phyloP scores from a whole-genome alignment of 2,329 filamentous ascomycete genomes.

The Diaporthe citri region DNA sequence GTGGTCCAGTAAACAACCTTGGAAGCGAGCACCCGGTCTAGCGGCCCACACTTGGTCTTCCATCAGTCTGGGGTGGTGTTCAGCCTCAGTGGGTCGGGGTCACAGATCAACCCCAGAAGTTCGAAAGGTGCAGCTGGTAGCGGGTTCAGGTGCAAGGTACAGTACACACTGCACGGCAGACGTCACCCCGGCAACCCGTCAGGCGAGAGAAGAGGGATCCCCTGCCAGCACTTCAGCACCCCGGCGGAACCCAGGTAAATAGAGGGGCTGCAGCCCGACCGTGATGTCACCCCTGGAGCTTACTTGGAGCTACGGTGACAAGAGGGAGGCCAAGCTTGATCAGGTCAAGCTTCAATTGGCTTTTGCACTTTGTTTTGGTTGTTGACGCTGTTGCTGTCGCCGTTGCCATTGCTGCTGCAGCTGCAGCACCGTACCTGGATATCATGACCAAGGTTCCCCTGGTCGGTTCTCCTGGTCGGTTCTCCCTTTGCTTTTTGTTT shows the following conservation, averaged over 20 bases:
- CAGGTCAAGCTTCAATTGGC: conserved; percentile 28
- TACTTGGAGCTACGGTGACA: not conserved
- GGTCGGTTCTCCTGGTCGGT: too few species aligned
- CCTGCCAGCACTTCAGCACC: not conserved
- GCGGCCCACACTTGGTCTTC: not conserved
- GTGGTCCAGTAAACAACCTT: conserved; percentile 30
- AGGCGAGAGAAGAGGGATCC: conserved; percentile 8
- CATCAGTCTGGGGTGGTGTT: conserved; percentile 32
- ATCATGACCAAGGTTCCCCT: not conserved
- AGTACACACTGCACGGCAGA: not conserved
- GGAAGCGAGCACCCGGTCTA: conserved; percentile 7
- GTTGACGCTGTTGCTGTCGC: not conserved
- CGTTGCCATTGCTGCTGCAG: not conserved
- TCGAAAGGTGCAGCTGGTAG: not conserved
- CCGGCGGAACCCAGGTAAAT: not conserved
- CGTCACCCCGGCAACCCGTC: conserved; percentile 13
- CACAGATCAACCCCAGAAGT: conserved; percentile 31
- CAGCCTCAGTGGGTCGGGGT: conserved; percentile 34
- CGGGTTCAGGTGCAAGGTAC: conserved; percentile 8
- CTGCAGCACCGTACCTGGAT: not conserved
- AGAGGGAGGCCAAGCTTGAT: conserved; percentile 13
- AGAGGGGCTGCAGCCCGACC: conserved; percentile 17
- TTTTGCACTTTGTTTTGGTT: conserved; percentile 23
- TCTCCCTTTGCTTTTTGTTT: not conserved
- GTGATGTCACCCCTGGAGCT: conserved; percentile 30